Evolutionary conservation across 371 early-diverging fungal species (phyloP), one percentile per base, ranked within the genome.

Genomic region (Capillidium rhysosporum): DNA sequence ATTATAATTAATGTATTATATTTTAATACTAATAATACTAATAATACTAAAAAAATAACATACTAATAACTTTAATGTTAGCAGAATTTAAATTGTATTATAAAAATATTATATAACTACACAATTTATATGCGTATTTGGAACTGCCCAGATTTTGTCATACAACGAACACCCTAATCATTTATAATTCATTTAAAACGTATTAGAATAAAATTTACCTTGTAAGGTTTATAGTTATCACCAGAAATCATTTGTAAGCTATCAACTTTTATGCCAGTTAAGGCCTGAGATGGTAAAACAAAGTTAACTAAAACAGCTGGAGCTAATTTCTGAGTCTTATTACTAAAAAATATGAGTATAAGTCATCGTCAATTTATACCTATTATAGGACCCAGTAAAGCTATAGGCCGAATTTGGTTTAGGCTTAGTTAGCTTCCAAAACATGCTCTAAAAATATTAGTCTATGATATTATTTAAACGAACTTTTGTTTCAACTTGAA

Each of bases 191-290:
- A 54, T 16, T 53, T 34, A 55, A 28, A 28, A 20, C 26, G 23
- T 39, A 38, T n/a, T n/a, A n/a, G n/a, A n/a, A n/a, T n/a, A 34
- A 34, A 34, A 25, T 55, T 56, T 63, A 72, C 83, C 75, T 86
- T 86, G 63, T 79, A 85, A 12, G 86, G 84, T 49, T 81, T 84
- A 62, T 87, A 89, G 0, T 65, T 67, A 63, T 89, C 90, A 61
- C 80, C 74, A 58, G 73, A 77, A 34, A 89, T 57, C 34, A 34
- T 4, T 40, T 79, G 73, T 57, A 89, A 67, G 41, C 72, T 69
- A 57, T 84, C 86, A 18, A 89, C 83, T 59, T 75, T 76, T 0
- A 86, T 61, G 23, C 86, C 86, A 2, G 86, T 80, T 1, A 76
- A 68, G 20, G 86, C 69, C 56, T 71, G 76, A 72, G 77, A 79